These are phyloP conservation scores for Starmerella bacillaris DNA, from an alignment of 805 yeast species.

Conservation along the genomic window DNA sequence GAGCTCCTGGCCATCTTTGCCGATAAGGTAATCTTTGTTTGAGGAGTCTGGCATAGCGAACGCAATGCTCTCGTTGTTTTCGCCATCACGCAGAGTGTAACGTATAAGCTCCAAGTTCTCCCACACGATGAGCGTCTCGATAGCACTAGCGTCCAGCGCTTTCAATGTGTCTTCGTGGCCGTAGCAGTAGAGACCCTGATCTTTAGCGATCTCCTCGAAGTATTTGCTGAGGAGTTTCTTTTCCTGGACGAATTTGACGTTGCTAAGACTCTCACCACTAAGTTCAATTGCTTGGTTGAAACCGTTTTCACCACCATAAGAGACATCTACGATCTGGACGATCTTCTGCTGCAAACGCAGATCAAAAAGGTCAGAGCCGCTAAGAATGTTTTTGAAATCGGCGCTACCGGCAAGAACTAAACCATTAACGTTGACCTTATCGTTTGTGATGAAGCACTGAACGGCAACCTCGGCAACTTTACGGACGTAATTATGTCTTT, in stretches of 20 bases:
- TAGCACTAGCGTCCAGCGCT: conserved; percentile 91
- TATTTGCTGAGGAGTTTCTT: conserved; percentile 82
- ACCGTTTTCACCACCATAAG: conserved; percentile 99
- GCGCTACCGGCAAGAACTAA: conserved; percentile 97
- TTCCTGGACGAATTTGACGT: conserved; percentile 95
- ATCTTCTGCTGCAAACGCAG: conserved; percentile 71
- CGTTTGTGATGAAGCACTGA: conserved; percentile 86
- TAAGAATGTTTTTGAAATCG: conserved; percentile 89
- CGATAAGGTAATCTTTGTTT: conserved; percentile 58
- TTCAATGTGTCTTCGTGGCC: conserved; percentile 93
- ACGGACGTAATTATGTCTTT: conserved; percentile 95
- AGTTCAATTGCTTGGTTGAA: conserved; percentile 98
- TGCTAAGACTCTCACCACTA: conserved; percentile 89
- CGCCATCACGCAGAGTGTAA: conserved; percentile 66
- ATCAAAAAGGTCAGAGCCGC: conserved; percentile 86
- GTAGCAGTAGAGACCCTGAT: conserved; percentile 92
- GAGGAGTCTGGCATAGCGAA: conserved; percentile 56
- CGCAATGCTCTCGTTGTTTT: conserved; percentile 57
- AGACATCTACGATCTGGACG: conserved; percentile 83
- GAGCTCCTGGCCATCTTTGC: conserved; percentile 84
- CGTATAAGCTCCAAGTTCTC: conserved; percentile 79
- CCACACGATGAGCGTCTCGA: conserved; percentile 79
- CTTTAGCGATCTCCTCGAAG: conserved; percentile 95
- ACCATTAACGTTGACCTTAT: conserved; percentile 87
- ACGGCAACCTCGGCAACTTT: conserved; percentile 97